Evolutionary conservation across 352 stramenopile species (phyloP).

Genomic region (Globisporangium okanoganense): DNA sequence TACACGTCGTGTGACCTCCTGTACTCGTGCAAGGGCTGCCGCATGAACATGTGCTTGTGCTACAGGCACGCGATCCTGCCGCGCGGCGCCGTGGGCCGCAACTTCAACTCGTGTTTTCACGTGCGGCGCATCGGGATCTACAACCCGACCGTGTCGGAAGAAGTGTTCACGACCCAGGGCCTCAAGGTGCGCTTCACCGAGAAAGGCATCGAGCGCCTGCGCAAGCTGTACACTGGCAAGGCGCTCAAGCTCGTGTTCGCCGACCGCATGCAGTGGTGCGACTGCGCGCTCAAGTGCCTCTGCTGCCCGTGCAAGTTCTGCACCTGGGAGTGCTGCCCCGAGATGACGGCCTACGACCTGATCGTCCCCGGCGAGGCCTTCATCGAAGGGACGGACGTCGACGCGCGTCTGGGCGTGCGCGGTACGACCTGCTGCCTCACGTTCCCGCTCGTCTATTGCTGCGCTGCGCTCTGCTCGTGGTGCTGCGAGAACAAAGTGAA

Average conservation of each 20-base stretch:
- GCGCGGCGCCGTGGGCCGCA: not conserved
- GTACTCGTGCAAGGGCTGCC: slow-evolving; percentile 6
- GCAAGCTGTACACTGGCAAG: slow-evolving; percentile 9
- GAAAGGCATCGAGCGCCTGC: slow-evolving; percentile 6
- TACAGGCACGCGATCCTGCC: slow-evolving; percentile 9
- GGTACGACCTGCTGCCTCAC: slow-evolving; percentile 6
- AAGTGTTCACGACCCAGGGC: slow-evolving; percentile 8
- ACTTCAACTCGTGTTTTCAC: slow-evolving; percentile 8
- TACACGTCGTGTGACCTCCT: not conserved
- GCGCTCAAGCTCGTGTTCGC: slow-evolving; percentile 10
- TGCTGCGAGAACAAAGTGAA: slow-evolving; percentile 8
- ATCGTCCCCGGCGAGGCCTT: slow-evolving; percentile 6
- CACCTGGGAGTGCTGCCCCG: not conserved
- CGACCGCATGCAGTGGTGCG: slow-evolving; percentile 8
- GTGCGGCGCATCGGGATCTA: slow-evolving; percentile 7
- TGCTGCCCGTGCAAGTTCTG: slow-evolving; percentile 9
- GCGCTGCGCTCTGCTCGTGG: not conserved
- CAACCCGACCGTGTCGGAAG: not conserved
- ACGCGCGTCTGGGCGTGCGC: not conserved
- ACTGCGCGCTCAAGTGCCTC: slow-evolving; percentile 6
- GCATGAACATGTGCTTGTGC: not conserved
- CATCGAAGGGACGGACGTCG: not conserved
- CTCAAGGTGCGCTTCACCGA: slow-evolving; percentile 5
- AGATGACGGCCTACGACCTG: slow-evolving; percentile 8
- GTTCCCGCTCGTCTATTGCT: not conserved